A percentile compares a stretch with the other conserved stretches of the same genome.
Conservation (phyloP, 352 stramenopile species). For the Globisporangium viniferum region DNA sequence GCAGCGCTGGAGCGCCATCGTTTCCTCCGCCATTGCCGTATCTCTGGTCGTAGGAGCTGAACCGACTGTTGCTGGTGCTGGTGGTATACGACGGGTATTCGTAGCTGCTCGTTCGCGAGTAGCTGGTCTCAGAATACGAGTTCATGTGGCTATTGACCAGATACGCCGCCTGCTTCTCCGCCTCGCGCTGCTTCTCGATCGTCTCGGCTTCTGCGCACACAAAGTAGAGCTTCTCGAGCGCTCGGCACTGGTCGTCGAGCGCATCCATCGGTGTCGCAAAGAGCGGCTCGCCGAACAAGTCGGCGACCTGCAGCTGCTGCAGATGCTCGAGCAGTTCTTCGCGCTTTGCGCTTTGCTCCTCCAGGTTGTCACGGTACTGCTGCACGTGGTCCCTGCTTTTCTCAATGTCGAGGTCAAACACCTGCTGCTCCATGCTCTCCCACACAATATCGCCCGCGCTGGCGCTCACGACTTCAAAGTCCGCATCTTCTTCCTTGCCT, state of each 20-base stretch:
- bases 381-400: slow-evolving; percentile 68
- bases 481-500: slow-evolving; percentile 14
- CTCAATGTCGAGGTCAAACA: slow-evolving; percentile 79
- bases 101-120: slow-evolving; percentile 2
- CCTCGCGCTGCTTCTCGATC: slow-evolving; percentile 47
- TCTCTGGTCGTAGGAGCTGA: slow-evolving; percentile 1
- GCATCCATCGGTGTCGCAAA: slow-evolving; percentile 28
- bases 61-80: neutral
- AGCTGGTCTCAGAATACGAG: neutral
- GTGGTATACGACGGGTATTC: slow-evolving; percentile 7
- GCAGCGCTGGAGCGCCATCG: slow-evolving; percentile 24
- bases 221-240: slow-evolving; percentile 49
- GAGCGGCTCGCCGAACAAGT: slow-evolving; percentile 44
- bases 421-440: slow-evolving; percentile 70
- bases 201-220: slow-evolving; percentile 55
- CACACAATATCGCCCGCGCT: slow-evolving; percentile 58
- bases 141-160: slow-evolving; percentile 20
- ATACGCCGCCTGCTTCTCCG: slow-evolving; percentile 45
- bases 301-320: slow-evolving; percentile 29
- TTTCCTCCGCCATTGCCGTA: slow-evolving; percentile 13
- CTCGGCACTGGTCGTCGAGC: slow-evolving; percentile 38
- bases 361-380: slow-evolving; percentile 72
- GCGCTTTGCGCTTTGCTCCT: slow-evolving; percentile 58
- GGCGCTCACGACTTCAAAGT: slow-evolving; percentile 17
- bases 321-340: slow-evolving; percentile 60